A percentile compares a stretch with the other conserved stretches of the same genome.
Conservation (phyloP, 331 rosid genomes). For the Spiraea crenata region DNA sequence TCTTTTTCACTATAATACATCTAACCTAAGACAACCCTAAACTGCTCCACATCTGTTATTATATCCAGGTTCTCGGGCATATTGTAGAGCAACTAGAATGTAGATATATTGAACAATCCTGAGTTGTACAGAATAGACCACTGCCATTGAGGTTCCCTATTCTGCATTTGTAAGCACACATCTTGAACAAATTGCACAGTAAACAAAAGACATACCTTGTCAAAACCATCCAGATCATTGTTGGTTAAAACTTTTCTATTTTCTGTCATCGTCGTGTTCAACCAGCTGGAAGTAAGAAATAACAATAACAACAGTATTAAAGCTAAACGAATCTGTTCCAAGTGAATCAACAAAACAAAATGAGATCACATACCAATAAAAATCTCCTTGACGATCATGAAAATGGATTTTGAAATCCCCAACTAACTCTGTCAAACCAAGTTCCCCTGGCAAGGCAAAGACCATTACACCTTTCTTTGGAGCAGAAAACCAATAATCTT, state of each 20-base stretch:
- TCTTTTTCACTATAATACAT: neutral
- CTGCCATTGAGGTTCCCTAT: neutral
- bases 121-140: neutral
- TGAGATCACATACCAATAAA: conserved; percentile 63
- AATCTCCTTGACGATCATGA: conserved; percentile 97
- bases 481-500: conserved; percentile 95
- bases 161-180: neutral
- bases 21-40: neutral
- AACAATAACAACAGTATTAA: neutral
- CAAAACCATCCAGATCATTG: conserved; percentile 95
- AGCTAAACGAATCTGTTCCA: conserved; percentile 18
- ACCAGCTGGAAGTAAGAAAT: conserved; percentile 61
- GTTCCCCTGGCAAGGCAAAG: conserved; percentile 96
- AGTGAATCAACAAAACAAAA: conserved; percentile 6
- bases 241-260: conserved; percentile 72
- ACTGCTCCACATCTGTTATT: neutral
- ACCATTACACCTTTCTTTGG: conserved; percentile 99
- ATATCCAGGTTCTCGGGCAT: neutral
- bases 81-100: neutral
- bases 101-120: neutral
- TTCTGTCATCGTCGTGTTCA: conserved; percentile 93
- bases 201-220: conserved; percentile 55
- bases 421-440: conserved; percentile 84
- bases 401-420: conserved; percentile 98
- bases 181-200: neutral